Conservation (phyloP, 306 rosid species). For the Corylus americana region DNA sequence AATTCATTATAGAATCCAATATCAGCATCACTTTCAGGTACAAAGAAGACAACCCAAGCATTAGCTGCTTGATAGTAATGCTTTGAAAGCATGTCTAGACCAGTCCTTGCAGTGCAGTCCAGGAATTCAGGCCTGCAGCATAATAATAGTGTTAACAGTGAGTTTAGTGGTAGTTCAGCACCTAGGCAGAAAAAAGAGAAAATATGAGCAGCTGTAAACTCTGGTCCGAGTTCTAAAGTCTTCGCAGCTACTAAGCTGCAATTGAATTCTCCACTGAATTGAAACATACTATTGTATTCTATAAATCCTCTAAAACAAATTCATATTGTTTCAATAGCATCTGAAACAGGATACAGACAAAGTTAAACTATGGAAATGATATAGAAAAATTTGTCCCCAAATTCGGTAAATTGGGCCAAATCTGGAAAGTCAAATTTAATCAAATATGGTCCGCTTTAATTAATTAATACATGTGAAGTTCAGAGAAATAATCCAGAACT, state of each 20-base stretch:
- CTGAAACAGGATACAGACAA: too few relatives aligned
- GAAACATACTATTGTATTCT: not conserved
- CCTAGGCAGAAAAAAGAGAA: not conserved
- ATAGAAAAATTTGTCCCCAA: not conserved
- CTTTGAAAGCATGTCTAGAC: conserved; percentile 95
- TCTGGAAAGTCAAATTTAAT: not conserved
- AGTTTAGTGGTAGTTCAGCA: conserved; percentile 18
- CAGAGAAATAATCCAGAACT: not conserved
- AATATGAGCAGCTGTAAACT: not conserved
- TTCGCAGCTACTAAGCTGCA: not conserved
- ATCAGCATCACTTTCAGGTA: conserved; percentile 89
- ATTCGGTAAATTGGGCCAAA: not conserved
- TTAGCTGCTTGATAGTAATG: conserved; percentile 95
- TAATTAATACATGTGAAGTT: not conserved
- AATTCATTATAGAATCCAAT: conserved; percentile 85
- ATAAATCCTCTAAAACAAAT: not conserved
- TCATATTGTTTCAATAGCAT: not conserved
- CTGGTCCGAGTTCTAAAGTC: not conserved
- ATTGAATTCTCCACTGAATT: not conserved
- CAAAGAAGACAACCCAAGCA: conserved; percentile 97
- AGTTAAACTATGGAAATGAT: not conserved
- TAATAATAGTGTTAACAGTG: conserved; percentile 25
- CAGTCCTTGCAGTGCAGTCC: conserved; percentile 97
- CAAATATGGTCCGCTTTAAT: not conserved
- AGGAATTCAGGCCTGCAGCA: conserved; percentile 89